phyloP scores from a whole-genome alignment of 352 stramenopile genomes.

The Pythium myriotylum region DNA sequence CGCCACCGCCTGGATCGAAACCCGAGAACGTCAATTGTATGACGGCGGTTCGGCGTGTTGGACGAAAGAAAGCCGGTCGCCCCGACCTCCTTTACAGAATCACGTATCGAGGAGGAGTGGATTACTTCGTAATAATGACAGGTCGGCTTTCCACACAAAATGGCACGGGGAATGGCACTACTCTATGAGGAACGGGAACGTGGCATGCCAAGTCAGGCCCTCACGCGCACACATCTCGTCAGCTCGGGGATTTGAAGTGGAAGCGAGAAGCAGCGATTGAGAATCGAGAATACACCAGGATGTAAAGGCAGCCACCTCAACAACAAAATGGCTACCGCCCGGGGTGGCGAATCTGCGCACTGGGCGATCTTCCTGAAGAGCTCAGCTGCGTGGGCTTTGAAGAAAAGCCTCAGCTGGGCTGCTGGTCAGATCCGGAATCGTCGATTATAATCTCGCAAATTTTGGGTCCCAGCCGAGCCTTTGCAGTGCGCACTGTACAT shows the following conservation, averaged over 20 bases:
- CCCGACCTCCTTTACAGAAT: not conserved
- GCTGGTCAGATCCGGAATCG: not conserved
- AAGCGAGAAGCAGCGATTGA: not conserved
- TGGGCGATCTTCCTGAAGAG: not conserved
- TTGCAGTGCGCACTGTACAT: slow-evolving; percentile 10
- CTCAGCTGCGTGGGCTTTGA: not conserved
- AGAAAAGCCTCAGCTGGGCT: not conserved
- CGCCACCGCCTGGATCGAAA: no score
- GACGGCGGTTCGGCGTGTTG: not conserved
- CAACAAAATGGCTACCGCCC: not conserved
- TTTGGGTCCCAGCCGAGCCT: slow-evolving; percentile 4
- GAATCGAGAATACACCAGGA: not conserved
- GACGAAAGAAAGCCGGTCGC: not conserved
- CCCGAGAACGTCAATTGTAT: not conserved
- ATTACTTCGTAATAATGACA: not conserved
- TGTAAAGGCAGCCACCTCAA: not conserved
- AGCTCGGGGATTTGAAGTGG: not conserved
- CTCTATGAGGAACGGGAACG: not conserved
- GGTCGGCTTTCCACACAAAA: not conserved
- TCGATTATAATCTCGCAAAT: slow-evolving; percentile 1
- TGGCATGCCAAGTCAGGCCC: not conserved
- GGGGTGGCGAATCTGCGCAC: not conserved
- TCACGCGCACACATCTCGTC: not conserved
- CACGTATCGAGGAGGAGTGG: not conserved
- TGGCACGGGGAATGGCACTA: slow-evolving; percentile 1